Conservation (phyloP, 257 asterid species). For the Solanum piurae region DNA sequence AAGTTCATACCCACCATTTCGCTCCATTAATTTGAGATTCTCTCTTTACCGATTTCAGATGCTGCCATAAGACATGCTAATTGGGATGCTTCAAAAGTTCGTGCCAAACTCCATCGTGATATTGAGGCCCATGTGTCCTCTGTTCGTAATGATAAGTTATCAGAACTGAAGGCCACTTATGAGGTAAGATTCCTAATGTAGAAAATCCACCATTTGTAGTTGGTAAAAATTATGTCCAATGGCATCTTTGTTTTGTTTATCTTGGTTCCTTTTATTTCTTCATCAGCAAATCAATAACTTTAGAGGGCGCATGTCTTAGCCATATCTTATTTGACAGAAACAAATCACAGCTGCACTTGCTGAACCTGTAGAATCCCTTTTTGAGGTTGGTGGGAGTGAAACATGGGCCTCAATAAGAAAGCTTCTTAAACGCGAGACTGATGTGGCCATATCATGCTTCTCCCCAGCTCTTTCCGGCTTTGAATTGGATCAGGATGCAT, state of each 20-base stretch:
- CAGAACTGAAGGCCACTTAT: conserved; percentile 24
- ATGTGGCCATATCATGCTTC: conserved; percentile 24
- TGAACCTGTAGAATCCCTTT: conserved; percentile 42
- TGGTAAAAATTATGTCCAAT: background rate
- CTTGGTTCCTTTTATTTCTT: background rate
- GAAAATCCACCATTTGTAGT: background rate
- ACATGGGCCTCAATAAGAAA: conserved; percentile 49
- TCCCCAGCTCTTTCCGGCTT: conserved; percentile 31
- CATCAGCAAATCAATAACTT: background rate
- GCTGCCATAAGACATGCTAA: conserved; percentile 39
- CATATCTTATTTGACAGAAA: conserved; percentile 22
- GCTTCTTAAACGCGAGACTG: conserved; percentile 42
- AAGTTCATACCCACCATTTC: background rate
- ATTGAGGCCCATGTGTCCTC: conserved; percentile 39
- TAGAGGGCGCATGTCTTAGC: background rate
- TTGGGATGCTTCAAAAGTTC: conserved; percentile 50
- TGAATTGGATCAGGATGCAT: conserved; percentile 36
- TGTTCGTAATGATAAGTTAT: conserved; percentile 33
- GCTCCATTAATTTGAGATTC: background rate
- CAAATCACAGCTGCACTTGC: conserved; percentile 26
- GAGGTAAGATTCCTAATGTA: conserved; percentile 25
- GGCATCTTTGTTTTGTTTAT: background rate
- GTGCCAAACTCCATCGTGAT: conserved; percentile 46
- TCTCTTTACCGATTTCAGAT: conserved; percentile 25
- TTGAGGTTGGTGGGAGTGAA: conserved; percentile 39